These are phyloP conservation scores for Alternaria gaisen DNA, from an alignment of 2,329 filamentous ascomycete genomes.

Conservation along the genomic window DNA sequence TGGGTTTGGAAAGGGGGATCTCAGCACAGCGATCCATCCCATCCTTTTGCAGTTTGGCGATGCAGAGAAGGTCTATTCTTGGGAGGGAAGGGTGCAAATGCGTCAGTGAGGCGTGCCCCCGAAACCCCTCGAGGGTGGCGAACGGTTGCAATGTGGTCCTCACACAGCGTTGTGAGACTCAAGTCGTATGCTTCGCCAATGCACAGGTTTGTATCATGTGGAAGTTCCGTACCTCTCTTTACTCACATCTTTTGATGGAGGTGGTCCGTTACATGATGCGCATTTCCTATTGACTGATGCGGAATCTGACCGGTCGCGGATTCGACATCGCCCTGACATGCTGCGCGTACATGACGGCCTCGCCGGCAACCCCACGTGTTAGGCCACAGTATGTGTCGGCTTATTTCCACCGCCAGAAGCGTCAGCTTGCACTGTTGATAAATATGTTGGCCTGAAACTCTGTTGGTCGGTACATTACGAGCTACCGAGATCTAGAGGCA, in stretches of 20 bases:
- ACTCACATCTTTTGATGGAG: not conserved
- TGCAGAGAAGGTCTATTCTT: slow-evolving; percentile 4
- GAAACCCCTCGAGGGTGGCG: not conserved
- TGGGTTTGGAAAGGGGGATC: slow-evolving; percentile 1
- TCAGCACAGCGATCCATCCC: not conserved
- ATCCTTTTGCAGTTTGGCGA: slow-evolving; percentile 4
- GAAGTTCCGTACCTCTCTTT: not conserved
- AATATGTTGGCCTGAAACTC: slow-evolving; percentile 11
- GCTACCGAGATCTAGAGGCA: slow-evolving; percentile 22
- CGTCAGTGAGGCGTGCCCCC: not conserved
- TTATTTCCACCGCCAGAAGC: slow-evolving; percentile 7
- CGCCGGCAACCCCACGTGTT: slow-evolving; percentile 4
- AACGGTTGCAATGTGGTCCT: not conserved
- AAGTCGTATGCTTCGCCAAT: not conserved
- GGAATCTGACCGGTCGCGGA: not conserved
- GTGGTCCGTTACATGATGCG: slow-evolving; percentile 1
- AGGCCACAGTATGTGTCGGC: slow-evolving; percentile 12
- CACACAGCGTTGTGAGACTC: not conserved
- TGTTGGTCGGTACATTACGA: slow-evolving; percentile 11
- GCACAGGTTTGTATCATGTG: not conserved
- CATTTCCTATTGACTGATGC: not conserved
- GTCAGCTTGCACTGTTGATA: slow-evolving; percentile 2
- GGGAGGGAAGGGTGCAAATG: slow-evolving; percentile 1
- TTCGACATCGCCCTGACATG: not conserved
- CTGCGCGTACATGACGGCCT: not conserved